Evolutionary conservation across 2,329 filamentous ascomycete species (phyloP), one percentile per base, ranked within the genome.

Genomic region (Alternaria sp.): DNA sequence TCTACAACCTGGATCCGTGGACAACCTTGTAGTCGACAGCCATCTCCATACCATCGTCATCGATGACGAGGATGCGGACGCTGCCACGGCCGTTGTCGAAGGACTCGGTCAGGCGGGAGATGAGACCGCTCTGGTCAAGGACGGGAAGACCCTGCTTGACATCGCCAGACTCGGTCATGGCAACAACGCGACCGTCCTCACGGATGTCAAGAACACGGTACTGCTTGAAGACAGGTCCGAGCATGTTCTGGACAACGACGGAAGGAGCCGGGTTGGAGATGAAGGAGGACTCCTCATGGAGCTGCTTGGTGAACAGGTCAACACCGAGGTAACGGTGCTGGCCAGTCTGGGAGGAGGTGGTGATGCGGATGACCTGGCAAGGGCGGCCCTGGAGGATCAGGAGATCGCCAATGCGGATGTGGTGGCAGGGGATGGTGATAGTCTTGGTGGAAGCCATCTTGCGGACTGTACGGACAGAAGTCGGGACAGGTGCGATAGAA

Each of bases 321-420:
- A 99, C 96, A 89, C 96, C 96, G 69, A 99, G 92, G 89, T 98
- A 99, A 82, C 96, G 93, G 91, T 99, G 95, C 89, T 99, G 96
- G 83, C 96, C 96, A 67, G 96, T 99, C 86, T 97, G 95, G 73
- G 93, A 88, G 62, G 95, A 98, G 84, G 94, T 97, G 74, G 93
- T 97, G 90, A 99, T 97, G 82, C 95, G 95, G 88, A 99, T 99
- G 83, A 99, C 95, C 89, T 99, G 96, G 92, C 93, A 98, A 79
- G 96, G 94, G 77, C 96, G 95, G 83, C 95, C 95, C 89, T 99
- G 96, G 73, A 99, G 93, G 86, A 98, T 96, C 85, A 99, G 85
- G 85, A 99, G 92, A 85, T 99, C 96, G 83, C 96, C 96, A 77
- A 98, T 92, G 86, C 96, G 96, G 86, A 99, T 95, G 88, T 98